phyloP scores from a whole-genome alignment of 2,329 filamentous ascomycete species.

The Pseudocercospora fijiensis region DNA sequence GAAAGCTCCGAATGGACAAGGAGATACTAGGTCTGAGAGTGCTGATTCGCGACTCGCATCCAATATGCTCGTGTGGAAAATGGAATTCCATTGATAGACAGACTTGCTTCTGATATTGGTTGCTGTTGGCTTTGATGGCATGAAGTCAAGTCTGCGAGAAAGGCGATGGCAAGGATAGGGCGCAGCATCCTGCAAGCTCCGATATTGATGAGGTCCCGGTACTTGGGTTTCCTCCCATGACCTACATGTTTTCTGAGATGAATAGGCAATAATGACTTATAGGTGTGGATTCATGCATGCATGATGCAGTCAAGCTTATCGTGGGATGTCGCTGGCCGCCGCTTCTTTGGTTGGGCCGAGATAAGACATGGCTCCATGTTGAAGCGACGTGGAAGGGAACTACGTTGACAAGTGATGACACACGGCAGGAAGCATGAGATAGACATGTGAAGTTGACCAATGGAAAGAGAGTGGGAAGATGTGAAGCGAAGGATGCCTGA shows the following conservation, averaged over 20 bases:
- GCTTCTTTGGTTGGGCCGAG: slow-evolving; percentile 1
- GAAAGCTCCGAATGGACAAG: slow-evolving; percentile 57
- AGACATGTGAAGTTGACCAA: neutral
- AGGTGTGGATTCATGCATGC: neutral
- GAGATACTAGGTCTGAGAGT: slow-evolving; percentile 44
- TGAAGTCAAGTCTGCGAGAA: neutral
- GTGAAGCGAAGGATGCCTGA: neutral
- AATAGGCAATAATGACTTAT: neutral
- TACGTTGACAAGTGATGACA: neutral
- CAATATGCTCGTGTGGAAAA: slow-evolving; percentile 42
- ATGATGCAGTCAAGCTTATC: slow-evolving; percentile 1
- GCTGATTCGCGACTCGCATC: slow-evolving; percentile 55
- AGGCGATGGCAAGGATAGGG: neutral
- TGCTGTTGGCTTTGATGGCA: slow-evolving; percentile 11
- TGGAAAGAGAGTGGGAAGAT: neutral
- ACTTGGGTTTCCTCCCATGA: neutral
- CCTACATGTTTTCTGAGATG: neutral
- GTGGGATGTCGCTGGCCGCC: neutral
- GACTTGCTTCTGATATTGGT: slow-evolving; percentile 11
- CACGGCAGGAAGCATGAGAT: neutral
- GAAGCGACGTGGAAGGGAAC: neutral
- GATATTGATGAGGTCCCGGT: neutral
- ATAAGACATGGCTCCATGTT: neutral
- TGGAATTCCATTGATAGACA: slow-evolving; percentile 20
- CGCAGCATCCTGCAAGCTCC: neutral